Evolutionary conservation across 768 basidiomycete genomes (phyloP).

Genomic region (Gloeopeniophorella convolvens): DNA sequence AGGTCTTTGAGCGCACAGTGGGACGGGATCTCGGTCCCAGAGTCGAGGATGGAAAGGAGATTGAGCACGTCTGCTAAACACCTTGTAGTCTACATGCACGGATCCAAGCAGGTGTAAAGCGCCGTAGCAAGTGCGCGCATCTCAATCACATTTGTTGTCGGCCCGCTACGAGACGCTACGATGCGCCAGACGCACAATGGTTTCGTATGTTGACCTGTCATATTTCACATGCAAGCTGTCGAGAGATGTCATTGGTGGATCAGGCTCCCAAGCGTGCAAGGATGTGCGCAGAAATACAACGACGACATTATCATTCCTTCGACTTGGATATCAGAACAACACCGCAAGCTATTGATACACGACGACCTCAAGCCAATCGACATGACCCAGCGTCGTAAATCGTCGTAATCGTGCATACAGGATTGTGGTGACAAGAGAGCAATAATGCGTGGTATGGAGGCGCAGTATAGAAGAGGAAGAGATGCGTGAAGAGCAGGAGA

Average conservation of each 20-base stretch:
- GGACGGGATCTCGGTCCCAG: constrained; percentile 79
- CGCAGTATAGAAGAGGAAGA: constrained; percentile 35
- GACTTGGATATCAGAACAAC: constrained; percentile 25
- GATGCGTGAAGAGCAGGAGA: constrained; percentile 32
- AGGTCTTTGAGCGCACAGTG: constrained; percentile 86
- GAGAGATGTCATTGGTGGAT: neutral
- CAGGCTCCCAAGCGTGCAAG: constrained; percentile 7
- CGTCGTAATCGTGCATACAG: constrained; percentile 32
- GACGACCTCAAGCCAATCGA: constrained; percentile 22
- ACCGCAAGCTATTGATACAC: constrained; percentile 25
- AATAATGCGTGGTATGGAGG: constrained; percentile 27
- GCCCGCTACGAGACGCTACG: no score
- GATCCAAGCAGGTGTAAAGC: no score
- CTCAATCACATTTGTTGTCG: no score
- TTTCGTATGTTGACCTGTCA: no score
- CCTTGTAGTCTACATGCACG: neutral
- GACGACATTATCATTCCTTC: constrained; percentile 26
- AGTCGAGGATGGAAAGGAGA: constrained; percentile 35
- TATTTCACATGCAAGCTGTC: neutral
- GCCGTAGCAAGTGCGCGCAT: no score
- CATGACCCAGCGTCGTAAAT: constrained; percentile 26
- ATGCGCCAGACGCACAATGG: no score
- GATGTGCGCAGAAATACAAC: constrained; percentile 27
- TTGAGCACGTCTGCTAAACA: constrained; percentile 76
- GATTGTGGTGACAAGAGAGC: constrained; percentile 25